Conservation (phyloP, 495 filamentous ascomycete genomes). For the Aspergillus affinis region DNA sequence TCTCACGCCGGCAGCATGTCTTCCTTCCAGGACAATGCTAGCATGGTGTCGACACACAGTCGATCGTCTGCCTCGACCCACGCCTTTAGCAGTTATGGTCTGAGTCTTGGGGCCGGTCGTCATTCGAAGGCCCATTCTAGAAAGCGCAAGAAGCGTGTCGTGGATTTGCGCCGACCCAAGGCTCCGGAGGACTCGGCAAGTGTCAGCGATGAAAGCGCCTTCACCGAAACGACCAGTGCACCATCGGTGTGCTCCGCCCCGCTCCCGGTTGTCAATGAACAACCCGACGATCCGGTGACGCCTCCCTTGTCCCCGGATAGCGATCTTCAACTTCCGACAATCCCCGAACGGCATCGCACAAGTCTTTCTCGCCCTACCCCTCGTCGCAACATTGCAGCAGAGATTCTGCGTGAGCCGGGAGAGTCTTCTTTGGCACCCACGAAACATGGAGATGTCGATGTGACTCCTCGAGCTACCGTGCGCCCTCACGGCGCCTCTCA, state of each 20-base stretch:
- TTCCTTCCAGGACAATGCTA: conserved; percentile 52
- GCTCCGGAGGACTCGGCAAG: conserved; percentile 56
- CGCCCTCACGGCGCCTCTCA: conserved; percentile 16
- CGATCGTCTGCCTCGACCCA: conserved; percentile 34
- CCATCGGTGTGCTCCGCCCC: conserved; percentile 45
- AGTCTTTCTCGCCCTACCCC: conserved; percentile 32
- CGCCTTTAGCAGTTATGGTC: conserved; percentile 50
- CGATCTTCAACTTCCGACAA: conserved; percentile 34
- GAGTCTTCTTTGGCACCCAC: conserved; percentile 35
- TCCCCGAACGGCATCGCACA: conserved; percentile 40
- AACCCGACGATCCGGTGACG: conserved; percentile 47
- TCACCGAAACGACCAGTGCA: conserved; percentile 39
- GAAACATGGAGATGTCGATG: conserved; percentile 32
- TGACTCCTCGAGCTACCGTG: conserved; percentile 36
- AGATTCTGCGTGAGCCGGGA: conserved; percentile 18
- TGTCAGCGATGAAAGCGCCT: conserved; percentile 49
- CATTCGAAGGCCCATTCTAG: conserved; percentile 66
- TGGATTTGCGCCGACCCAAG: conserved; percentile 75
- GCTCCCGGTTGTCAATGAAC: conserved; percentile 40
- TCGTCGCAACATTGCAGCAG: conserved; percentile 22
- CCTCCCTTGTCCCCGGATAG: conserved; percentile 39
- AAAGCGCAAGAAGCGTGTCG: conserved; percentile 89
- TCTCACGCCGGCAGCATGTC: conserved; percentile 59
- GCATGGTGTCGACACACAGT: conserved; percentile 41
- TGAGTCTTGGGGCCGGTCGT: conserved; percentile 62